These are phyloP conservation scores for Parietaria judaica DNA, from an alignment of 306 rosid genomes.

Conservation along the genomic window DNA sequence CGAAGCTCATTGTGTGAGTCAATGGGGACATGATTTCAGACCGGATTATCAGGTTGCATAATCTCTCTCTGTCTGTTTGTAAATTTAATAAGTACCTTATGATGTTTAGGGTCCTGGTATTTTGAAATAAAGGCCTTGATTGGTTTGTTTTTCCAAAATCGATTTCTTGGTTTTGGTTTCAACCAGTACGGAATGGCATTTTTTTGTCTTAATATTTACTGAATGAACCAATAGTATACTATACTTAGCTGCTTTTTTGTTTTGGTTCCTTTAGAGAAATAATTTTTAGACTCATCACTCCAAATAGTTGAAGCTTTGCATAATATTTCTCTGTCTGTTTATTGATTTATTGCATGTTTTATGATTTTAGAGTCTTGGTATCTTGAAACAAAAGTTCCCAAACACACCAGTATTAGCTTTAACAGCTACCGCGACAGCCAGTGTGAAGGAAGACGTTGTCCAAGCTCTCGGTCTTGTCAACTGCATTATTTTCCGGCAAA, in stretches of 20 bases:
- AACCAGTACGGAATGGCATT: no score
- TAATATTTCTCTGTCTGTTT: neutral
- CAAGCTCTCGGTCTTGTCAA: slow-evolving; percentile 95
- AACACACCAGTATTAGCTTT: slow-evolving; percentile 90
- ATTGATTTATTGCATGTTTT: slow-evolving; percentile 14
- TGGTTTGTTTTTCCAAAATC: no score
- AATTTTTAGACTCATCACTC: no score
- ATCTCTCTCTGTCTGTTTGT: neutral
- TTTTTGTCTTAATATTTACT: no score
- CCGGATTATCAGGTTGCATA: slow-evolving; percentile 88
- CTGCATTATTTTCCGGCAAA: slow-evolving; percentile 90
- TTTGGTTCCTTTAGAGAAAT: no score
- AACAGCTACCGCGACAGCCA: slow-evolving; percentile 98
- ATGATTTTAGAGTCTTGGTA: slow-evolving; percentile 54
- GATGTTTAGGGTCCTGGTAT: slow-evolving; percentile 35
- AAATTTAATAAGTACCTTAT: slow-evolving; percentile 15
- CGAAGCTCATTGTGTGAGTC: slow-evolving; percentile 99
- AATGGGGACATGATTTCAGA: slow-evolving; percentile 99
- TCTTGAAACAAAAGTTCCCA: slow-evolving; percentile 91
- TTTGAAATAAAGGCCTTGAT: slow-evolving; percentile 46
- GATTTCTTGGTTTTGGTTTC: no score
- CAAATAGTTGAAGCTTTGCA: slow-evolving; percentile 1
- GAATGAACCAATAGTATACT: no score
- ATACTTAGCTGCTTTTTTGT: no score
- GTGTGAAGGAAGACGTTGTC: slow-evolving; percentile 98